These are phyloP conservation scores for Phytophthora podocarpi DNA, from an alignment of 352 stramenopile species.

Conservation along the genomic window DNA sequence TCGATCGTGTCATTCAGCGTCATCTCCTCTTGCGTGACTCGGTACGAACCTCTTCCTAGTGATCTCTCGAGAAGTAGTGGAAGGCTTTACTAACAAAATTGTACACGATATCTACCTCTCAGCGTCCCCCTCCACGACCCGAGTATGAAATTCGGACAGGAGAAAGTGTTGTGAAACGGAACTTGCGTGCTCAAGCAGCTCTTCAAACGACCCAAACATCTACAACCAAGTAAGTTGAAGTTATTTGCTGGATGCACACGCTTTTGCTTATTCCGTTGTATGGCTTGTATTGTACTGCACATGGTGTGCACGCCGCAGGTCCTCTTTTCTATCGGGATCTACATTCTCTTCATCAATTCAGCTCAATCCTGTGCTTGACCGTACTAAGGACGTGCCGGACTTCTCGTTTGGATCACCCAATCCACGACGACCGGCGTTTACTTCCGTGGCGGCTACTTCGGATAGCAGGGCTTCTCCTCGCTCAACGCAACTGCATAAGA, in stretches of 20 bases:
- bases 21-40: conserved; percentile 60
- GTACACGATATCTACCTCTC: too few species aligned
- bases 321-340: conserved; percentile 46
- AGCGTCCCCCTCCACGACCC: conserved; percentile 11
- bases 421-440: conserved; percentile 16
- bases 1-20: conserved; percentile 48
- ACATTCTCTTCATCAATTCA: conserved; percentile 47
- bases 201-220: conserved; percentile 8
- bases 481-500: conserved; percentile 22
- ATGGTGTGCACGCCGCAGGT: conserved; percentile 16
- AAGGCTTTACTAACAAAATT: conserved; percentile 5
- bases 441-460: neutral
- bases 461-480: conserved; percentile 15
- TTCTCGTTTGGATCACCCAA: conserved; percentile 38
- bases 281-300: too few species aligned
- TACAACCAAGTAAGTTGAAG: conserved; percentile 31
- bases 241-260: too few species aligned
- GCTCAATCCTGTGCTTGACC: conserved; percentile 43
- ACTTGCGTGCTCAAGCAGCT: conserved; percentile 29
- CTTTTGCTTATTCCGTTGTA: neutral
- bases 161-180: conserved; percentile 62
- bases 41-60: conserved; percentile 23
- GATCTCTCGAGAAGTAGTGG: neutral
- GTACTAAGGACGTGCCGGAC: conserved; percentile 21
- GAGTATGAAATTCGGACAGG: conserved; percentile 59